phyloP scores from a whole-genome alignment of 306 rosid species.

The Inga laurina region DNA sequence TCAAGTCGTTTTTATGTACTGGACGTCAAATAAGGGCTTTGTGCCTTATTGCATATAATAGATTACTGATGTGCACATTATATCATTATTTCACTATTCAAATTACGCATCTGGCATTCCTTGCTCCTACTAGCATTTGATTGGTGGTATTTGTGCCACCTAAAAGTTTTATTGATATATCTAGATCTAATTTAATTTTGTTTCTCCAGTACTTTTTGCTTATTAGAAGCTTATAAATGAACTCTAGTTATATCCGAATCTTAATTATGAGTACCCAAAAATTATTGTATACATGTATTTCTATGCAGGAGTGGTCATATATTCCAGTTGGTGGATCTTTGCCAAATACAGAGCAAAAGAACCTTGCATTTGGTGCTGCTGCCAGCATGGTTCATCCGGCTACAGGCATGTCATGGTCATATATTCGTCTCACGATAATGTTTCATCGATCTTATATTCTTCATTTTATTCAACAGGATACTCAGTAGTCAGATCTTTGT shows the following conservation, averaged over 20 bases:
- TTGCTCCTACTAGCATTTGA: neutral
- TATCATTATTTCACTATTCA: slow-evolving; percentile 1
- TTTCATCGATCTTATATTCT: slow-evolving; percentile 23
- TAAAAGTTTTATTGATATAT: slow-evolving; percentile 19
- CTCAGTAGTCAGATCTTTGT: slow-evolving; percentile 96
- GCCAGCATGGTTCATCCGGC: slow-evolving; percentile 99
- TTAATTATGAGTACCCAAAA: slow-evolving; percentile 25
- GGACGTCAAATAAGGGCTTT: neutral
- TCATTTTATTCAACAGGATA: slow-evolving; percentile 62
- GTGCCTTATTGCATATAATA: slow-evolving; percentile 6
- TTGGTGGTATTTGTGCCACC: slow-evolving; percentile 8
- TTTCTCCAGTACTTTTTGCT: neutral
- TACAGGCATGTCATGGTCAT: slow-evolving; percentile 57
- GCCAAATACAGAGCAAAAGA: slow-evolving; percentile 94
- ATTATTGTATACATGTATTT: slow-evolving; percentile 16
- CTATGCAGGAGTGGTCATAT: slow-evolving; percentile 91
- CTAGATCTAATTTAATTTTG: neutral
- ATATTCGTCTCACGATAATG: slow-evolving; percentile 13
- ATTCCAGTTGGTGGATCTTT: slow-evolving; percentile 98
- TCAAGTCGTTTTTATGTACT: neutral
- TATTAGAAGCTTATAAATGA: neutral
- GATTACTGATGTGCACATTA: neutral
- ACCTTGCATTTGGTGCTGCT: slow-evolving; percentile 98
- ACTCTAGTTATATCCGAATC: slow-evolving; percentile 13
- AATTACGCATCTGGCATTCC: neutral